Evolutionary conservation across 2,329 filamentous ascomycete species (phyloP), one percentile per base, ranked within the genome.

Genomic region (Beauveria sp.): DNA sequence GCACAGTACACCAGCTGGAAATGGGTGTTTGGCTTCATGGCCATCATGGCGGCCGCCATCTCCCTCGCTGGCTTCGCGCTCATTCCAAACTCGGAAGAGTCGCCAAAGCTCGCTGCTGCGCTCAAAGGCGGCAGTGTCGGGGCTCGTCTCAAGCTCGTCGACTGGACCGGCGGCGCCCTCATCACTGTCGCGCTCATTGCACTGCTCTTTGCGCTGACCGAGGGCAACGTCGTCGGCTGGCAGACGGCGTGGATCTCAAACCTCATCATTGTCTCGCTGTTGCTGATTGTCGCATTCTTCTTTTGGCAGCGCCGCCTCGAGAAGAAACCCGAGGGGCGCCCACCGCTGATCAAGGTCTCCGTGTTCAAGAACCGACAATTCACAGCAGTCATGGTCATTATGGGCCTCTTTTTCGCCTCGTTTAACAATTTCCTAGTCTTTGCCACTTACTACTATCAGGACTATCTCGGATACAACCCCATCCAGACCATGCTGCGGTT

Each of bases 141-240:
- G 24, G 66, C 76, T 62, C 76, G 79, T 59, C 74, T 76, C 24
- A 65, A 64, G 1, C 76, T 79, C 0, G 78, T 89, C 2, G 87
- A 90, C 71, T 90, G 87, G 86, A 71, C 86, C 10, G 87, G 87
- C 4, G 86, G 83, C 0, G 75, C 79, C 0, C 75, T 89, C 46
- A 79, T 90, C 64, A 90, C 87, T 0, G 69, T 77, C 1, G 84
- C 84, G 0, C 76, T 89, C 3, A 72, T 90, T 9, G 79, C 84
- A 0, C 76, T 90, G 10, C 76, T 89, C 41, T 87, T 89, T 62
- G 83, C 85, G 0, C 75, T 90, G 30, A 88, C 87, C 0, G 82
- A 90, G 68, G 87, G 87, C 22, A 89, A 88, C 64, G 83, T 87
- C 0, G 82, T 86, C 2, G 87, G 87, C 5, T 91, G 87, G 87